Base-by-base conservation (phyloP, 2,329 filamentous ascomycete genomes). In the Chaetomiaceae sp. region DNA sequence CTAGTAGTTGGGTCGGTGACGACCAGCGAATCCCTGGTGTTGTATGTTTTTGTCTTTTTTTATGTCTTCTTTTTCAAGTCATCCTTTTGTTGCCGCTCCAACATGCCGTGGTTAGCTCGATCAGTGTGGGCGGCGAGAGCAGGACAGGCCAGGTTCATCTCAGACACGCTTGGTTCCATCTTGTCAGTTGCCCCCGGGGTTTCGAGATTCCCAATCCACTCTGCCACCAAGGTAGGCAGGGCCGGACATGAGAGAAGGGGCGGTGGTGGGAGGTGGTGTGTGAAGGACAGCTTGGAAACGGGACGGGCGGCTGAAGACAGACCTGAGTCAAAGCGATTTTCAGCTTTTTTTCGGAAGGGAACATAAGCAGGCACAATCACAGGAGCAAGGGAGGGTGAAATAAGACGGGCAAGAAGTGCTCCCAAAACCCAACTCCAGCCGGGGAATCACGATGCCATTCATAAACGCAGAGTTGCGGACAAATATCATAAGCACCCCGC, bases 361-460 rank as follows among this genome's bases (percentile, higher is more conserved):
- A 12, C 27, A 31, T 31, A 6, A 4, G 14, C 8, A 31, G 8
- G 9, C 4, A 27, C 12, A 31, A 14, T 27, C 33, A 27, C 2
- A 20, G 34, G 34, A n/a, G 42, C 42, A 19, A n/a, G 23, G 31
- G 44, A 37, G 6, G n/a, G n/a, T 17, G 22, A 17, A 11, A 44
- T 19, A 14, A 19, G 22, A 31, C 33, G 37, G 22, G 15, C 29
- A 53, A 39, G n/a, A 12, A 31, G 38, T 19, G 11, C 29, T 44
- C 43, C 38, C 45, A 46, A 53, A 46, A 40, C 53, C 46, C 23
- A 53, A 55, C 49, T 52, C 55, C 48, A 51, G 40, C 40, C 55
- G 36, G 52, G 52, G 46, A 53, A 58, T 58, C 55, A 58, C 55
- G 53, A 55, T 55, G 55, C 52, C 50, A 58, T 55, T 51, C 42